Base-by-base conservation (phyloP, 257 asterid genomes). In the Lantana camara region DNA sequence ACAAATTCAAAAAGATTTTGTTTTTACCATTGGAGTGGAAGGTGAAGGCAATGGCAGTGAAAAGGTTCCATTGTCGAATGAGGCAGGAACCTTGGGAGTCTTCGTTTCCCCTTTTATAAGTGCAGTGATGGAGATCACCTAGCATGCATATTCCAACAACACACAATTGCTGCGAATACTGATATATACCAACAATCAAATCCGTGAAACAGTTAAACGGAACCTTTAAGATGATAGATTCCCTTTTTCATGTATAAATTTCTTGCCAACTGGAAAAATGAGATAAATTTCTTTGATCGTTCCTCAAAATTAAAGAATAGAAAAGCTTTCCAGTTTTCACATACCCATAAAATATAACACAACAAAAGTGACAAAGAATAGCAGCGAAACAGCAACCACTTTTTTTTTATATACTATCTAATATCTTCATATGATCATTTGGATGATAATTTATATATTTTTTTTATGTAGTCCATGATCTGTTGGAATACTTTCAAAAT, bases 21-120 rank as follows among this genome's bases (percentile, higher is more conserved):
- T 7, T 67, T 65, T 76, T 72, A 93, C 99, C 97, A n/a, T 94
- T 94, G 86, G 88, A 85, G 74, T 90, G 96, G 78, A 87, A 94
- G 11, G 96, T 86, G 76, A 85, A 94, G 9, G 97, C 99, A 0
- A 96, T 88, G 40, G 97, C 95, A 0, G 97, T 94, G 81, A 94
- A 94, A 63, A 94, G 96, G 64, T 94, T 9, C 85, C 83, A 48
- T 62, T 60, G 19, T 81, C 84, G 44, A 90, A 65, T 82, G 47
- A 0, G 99, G 99, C 1, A 90, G 60, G 64, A 86, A 22, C 56
- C 84, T 80, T 5, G 88, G n/a, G 95, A 40, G 66, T 80, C 73
- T 75, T 58, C 0, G 95, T 90, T 74, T 87, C 66, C 1, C 95
- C 97, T 66, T 67, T 63, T 40, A 83, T 30, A 16, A 93, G 71